phyloP scores from a whole-genome alignment of 371 early-diverging fungal species.

The Dichotomocladium elegans region DNA sequence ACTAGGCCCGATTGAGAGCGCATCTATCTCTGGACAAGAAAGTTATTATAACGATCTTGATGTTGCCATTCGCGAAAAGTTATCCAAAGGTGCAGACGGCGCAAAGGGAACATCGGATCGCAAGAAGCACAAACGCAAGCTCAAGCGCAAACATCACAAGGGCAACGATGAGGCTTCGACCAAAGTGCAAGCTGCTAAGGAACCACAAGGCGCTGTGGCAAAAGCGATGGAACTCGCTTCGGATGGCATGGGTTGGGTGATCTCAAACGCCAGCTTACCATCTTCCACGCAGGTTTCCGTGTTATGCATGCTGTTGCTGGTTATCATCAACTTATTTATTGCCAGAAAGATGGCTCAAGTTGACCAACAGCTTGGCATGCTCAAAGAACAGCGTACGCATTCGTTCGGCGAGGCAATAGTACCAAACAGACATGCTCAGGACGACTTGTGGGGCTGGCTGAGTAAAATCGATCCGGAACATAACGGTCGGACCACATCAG shows the following conservation, averaged over 20 bases:
- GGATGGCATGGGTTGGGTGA: conserved; percentile 4
- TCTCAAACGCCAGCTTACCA: conserved; percentile 12
- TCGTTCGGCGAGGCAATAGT: background rate
- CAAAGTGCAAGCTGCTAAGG: background rate
- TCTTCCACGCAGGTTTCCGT: conserved; percentile 24
- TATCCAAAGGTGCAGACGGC: background rate
- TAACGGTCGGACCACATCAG: background rate
- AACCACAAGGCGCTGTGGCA: background rate
- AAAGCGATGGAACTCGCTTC: background rate
- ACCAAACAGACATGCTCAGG: conserved; percentile 10
- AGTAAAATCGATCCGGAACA: conserved; percentile 24
- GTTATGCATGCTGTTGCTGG: conserved; percentile 32
- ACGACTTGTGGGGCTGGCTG: conserved; percentile 30
- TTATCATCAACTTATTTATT: conserved; percentile 31
- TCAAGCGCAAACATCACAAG: conserved; percentile 4
- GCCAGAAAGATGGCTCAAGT: conserved; percentile 36
- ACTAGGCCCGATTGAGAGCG: conserved; percentile 64
- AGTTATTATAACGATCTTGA: conserved; percentile 54
- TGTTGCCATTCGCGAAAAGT: conserved; percentile 27
- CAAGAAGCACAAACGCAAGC: conserved; percentile 7
- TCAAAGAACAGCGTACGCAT: background rate
- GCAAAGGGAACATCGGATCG: background rate
- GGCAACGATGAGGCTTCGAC: background rate
- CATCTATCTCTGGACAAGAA: conserved; percentile 62
- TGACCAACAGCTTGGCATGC: conserved; percentile 20